These are phyloP conservation scores for Aspergillus pseudoterreus DNA, from an alignment of 2,329 filamentous ascomycete species.

Conservation along the genomic window DNA sequence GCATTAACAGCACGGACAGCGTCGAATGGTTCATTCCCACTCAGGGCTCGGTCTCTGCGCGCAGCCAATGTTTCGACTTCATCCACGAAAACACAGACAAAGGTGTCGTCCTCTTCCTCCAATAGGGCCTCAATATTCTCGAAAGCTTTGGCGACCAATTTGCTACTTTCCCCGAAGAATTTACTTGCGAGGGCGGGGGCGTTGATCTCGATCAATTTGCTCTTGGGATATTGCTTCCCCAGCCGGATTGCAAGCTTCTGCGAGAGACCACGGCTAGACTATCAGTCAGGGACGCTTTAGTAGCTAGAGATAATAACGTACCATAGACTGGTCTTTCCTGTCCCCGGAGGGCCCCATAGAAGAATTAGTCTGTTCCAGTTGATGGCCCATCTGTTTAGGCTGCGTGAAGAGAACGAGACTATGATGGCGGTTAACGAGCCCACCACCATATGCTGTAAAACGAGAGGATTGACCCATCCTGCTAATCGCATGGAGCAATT, in stretches of 20 bases:
- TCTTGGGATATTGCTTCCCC: slow-evolving; percentile 35
- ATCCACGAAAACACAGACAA: slow-evolving; percentile 48
- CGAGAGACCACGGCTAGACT: slow-evolving; percentile 39
- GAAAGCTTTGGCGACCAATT: slow-evolving; percentile 43
- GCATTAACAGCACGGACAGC: slow-evolving; percentile 49
- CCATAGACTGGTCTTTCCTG: slow-evolving; percentile 69
- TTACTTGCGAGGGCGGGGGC: slow-evolving; percentile 46
- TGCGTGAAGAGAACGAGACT: slow-evolving; percentile 31
- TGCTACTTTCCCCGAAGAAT: slow-evolving; percentile 47
- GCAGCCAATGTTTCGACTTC: slow-evolving; percentile 50
- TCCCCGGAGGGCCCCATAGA: slow-evolving; percentile 90
- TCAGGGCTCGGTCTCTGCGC: slow-evolving; percentile 38
- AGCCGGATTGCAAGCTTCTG: slow-evolving; percentile 51
- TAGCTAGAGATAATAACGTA: slow-evolving; percentile 2
- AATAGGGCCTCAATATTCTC: slow-evolving; percentile 35
- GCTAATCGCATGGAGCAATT: slow-evolving; percentile 38
- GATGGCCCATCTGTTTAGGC: slow-evolving; percentile 35
- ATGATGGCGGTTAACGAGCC: not conserved
- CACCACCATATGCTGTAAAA: not conserved
- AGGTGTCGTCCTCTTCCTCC: slow-evolving; percentile 36
- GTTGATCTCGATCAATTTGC: slow-evolving; percentile 46
- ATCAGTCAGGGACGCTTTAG: not conserved
- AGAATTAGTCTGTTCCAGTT: slow-evolving; percentile 60
- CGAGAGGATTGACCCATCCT: slow-evolving; percentile 31
- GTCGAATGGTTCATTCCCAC: slow-evolving; percentile 44